These are phyloP conservation scores for Persicaria tinctoria DNA, from an alignment of 148 eudicot species.

Conservation along the genomic window DNA sequence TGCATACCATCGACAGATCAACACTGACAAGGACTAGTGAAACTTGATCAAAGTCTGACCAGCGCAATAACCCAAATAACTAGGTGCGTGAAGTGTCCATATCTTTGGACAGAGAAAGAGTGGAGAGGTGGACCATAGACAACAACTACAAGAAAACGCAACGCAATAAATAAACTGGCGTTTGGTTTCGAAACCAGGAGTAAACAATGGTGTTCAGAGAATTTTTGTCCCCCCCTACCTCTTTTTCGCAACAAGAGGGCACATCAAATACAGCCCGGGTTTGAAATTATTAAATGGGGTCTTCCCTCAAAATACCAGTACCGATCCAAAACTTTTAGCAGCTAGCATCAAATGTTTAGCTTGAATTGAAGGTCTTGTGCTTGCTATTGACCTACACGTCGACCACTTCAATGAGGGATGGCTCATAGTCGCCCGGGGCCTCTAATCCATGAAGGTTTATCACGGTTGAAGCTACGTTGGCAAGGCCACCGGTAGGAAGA, in stretches of 20 bases:
- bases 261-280: not conserved
- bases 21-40: no score
- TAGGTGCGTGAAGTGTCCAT: no score
- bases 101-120: no score
- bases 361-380: not conserved
- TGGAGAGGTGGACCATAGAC: no score
- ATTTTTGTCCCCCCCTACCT: not conserved
- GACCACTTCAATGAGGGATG: slow-evolving; percentile 73
- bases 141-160: not conserved
- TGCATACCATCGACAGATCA: no score
- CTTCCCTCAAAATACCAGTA: not conserved
- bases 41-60: no score
- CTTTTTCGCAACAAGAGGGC: not conserved
- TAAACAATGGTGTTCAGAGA: not conserved
- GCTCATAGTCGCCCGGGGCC: slow-evolving; percentile 84
- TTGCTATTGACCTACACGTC: not conserved
- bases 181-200: not conserved
- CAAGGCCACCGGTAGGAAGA: slow-evolving; percentile 67
- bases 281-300: not conserved
- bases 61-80: no score
- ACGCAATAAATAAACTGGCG: not conserved
- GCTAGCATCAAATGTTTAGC: not conserved
- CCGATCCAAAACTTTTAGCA: slow-evolving; percentile 2
- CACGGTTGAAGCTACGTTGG: slow-evolving; percentile 90
- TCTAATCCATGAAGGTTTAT: slow-evolving; percentile 83